Evolutionary conservation across 495 filamentous ascomycete species (phyloP).

Genomic region (Clohesyomyces aquaticus): DNA sequence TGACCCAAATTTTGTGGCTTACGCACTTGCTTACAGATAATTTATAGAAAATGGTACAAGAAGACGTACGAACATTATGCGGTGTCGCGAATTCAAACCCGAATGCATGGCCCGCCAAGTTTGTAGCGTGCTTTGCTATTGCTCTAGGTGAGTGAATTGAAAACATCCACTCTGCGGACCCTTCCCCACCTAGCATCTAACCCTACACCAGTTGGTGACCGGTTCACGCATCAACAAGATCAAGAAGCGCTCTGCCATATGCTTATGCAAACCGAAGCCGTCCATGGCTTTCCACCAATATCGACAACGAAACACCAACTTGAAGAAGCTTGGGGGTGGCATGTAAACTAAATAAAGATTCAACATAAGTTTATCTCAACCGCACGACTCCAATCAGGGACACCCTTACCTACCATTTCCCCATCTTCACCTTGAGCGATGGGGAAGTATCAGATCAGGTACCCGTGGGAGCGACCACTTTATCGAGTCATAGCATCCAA

Average conservation of each 20-base stretch:
- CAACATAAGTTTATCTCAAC: background rate
- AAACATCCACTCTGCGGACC: background rate
- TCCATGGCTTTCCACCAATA: conserved; percentile 32
- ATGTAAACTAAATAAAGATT: background rate
- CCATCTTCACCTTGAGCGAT: background rate
- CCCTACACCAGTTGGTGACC: conserved; percentile 27
- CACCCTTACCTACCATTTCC: background rate
- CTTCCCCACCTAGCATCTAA: background rate
- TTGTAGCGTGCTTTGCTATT: conserved; percentile 36
- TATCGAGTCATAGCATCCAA: background rate
- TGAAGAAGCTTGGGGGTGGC: conserved; percentile 35
- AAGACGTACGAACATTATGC: conserved; percentile 32
- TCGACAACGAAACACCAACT: conserved; percentile 28
- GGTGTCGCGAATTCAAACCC: conserved; percentile 33
- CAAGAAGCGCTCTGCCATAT: conserved; percentile 24
- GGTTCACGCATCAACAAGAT: conserved; percentile 27
- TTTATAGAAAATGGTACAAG: conserved; percentile 28
- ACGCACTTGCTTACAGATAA: background rate
- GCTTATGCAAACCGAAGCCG: conserved; percentile 8
- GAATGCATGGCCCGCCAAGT: conserved; percentile 27
- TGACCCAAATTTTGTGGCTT: background rate
- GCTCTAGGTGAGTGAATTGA: conserved; percentile 13
- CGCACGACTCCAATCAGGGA: background rate
- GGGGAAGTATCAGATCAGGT: background rate
- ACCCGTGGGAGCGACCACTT: background rate